Evolutionary conservation across 1,139 yeast genomes (phyloP).

Genomic region (Pichia sp.): DNA sequence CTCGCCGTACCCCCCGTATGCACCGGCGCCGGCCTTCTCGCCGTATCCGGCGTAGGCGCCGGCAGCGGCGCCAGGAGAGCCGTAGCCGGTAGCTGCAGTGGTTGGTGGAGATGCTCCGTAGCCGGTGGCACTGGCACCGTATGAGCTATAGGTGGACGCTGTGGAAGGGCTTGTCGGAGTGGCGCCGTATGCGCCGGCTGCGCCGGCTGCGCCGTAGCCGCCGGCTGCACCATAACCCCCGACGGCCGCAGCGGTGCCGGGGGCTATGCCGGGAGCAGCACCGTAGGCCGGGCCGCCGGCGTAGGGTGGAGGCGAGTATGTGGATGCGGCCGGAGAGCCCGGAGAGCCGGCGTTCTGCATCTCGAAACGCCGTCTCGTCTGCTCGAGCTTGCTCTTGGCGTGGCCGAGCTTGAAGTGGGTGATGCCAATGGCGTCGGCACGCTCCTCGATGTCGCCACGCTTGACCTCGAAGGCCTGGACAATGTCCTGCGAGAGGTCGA

Average conservation of each 20-base stretch:
- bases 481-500: conserved; percentile 79
- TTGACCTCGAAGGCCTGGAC: conserved; percentile 72
- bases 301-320: conserved; percentile 8
- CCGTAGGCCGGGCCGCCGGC: conserved; percentile 16
- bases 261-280: conserved; percentile 5
- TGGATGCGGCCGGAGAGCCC: conserved; percentile 11
- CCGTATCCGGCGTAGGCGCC: not conserved
- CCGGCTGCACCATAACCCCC: conserved; percentile 17
- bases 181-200: conserved; percentile 6
- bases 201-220: conserved; percentile 9
- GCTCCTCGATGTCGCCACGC: conserved; percentile 88
- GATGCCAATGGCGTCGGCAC: conserved; percentile 77
- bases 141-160: conserved; percentile 13
- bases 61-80: conserved; percentile 7
- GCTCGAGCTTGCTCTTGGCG: conserved; percentile 77
- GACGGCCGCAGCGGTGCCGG: conserved; percentile 9
- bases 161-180: conserved; percentile 10
- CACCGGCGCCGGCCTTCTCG: conserved; percentile 2
- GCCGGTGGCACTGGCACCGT: conserved; percentile 8
- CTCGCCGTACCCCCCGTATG: conserved; percentile 10
- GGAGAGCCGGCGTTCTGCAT: conserved; percentile 35
- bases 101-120: conserved; percentile 16
- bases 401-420: conserved; percentile 89
- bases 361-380: conserved; percentile 74
- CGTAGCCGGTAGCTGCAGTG: conserved; percentile 16